A percentile compares a stretch with the other conserved stretches of the same genome.
phyloP scores from a whole-genome alignment of 805 yeast genomes.

The Schwanniomyces occidentalis region DNA sequence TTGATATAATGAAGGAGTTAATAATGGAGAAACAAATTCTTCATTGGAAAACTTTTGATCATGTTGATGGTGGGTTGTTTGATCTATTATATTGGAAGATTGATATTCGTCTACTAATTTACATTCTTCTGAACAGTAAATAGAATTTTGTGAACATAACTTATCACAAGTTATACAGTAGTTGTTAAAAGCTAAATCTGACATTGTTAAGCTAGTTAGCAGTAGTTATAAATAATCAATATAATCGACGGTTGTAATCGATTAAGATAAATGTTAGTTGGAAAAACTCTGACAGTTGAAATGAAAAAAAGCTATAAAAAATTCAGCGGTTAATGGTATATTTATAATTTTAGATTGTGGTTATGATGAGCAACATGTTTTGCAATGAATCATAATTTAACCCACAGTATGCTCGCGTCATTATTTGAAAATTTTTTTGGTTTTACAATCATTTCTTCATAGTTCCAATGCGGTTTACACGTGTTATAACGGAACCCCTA shows the following conservation, averaged over 20 bases:
- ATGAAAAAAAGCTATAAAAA: no score
- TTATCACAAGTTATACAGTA: slow-evolving; percentile 39
- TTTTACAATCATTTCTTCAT: no score
- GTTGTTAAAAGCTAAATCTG: slow-evolving; percentile 38
- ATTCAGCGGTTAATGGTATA: slow-evolving; percentile 7
- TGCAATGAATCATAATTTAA: slow-evolving; percentile 8
- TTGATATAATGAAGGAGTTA: slow-evolving; percentile 36
- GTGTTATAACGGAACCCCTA: slow-evolving; percentile 1
- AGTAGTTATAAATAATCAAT: no score
- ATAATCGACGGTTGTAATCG: no score
- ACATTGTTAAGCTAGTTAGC: slow-evolving; percentile 28
- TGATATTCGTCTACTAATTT: slow-evolving; percentile 31
- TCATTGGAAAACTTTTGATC: slow-evolving; percentile 7
- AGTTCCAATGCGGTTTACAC: slow-evolving; percentile 3
- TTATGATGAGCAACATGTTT: slow-evolving; percentile 7
- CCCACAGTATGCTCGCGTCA: slow-evolving; percentile 8
- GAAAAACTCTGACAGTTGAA: no score
- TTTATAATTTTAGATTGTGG: slow-evolving; percentile 6
- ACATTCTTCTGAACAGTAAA: slow-evolving; percentile 34
- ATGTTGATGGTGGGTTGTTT: slow-evolving; percentile 4
- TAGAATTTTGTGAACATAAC: slow-evolving; percentile 22
- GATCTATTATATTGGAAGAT: slow-evolving; percentile 15
- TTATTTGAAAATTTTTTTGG: slow-evolving; percentile 5
- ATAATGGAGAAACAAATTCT: slow-evolving; percentile 37
- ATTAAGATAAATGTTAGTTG: no score